phyloP scores from a whole-genome alignment of 305 asterid species.

The Rubia balearica region DNA sequence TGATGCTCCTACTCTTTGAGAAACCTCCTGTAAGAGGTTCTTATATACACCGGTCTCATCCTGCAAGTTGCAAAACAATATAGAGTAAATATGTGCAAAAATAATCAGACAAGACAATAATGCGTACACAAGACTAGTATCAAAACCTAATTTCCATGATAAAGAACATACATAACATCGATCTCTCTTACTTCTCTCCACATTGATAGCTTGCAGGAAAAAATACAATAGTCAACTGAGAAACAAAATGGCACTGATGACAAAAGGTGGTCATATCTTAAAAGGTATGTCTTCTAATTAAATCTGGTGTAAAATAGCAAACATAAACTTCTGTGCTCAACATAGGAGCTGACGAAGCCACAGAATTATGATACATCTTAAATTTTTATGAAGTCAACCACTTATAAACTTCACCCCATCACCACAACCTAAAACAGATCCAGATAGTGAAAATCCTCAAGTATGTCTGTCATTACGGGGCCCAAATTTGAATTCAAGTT shows the following conservation, averaged over 20 bases:
- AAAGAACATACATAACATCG: not conserved
- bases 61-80: conserved; percentile 22
- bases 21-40: conserved; percentile 53
- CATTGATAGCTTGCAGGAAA: too few species aligned
- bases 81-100: conserved; percentile 6
- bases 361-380: not conserved
- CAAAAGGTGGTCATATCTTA: not conserved
- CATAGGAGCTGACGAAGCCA: not conserved
- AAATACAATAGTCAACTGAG: not conserved
- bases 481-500: not conserved
- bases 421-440: not conserved
- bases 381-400: not conserved
- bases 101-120: not conserved
- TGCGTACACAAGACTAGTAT: not conserved
- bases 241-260: not conserved
- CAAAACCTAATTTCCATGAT: not conserved
- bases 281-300: not conserved
- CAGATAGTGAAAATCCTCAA: not conserved
- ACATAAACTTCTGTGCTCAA: not conserved
- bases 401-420: not conserved
- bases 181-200: not conserved
- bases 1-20: conserved; percentile 53
- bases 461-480: not conserved
- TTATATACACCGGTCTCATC: conserved; percentile 56
- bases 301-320: not conserved